Evolutionary conservation across 768 basidiomycete genomes (phyloP), one percentile per base, ranked within the genome.

Genomic region (Lactifluus pinguis): DNA sequence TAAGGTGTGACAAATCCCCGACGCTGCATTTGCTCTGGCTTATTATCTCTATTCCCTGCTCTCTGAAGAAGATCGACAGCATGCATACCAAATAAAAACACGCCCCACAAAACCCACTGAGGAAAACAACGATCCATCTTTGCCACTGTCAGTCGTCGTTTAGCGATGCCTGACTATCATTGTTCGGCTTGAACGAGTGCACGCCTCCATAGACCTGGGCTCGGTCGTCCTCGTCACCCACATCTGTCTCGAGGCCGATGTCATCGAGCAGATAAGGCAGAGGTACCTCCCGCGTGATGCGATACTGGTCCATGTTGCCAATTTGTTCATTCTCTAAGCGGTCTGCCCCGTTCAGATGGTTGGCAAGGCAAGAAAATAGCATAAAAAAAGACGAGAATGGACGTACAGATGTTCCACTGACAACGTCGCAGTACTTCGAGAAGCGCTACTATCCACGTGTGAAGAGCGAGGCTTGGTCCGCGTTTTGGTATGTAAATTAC

Each of bases 321-420:
- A 95, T 74, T 65, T 97, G 94, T 73, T 97, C 94, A 73, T 89
- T 93, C 72, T 95, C 90, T 45, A 92, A 73, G 65, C 90, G 89
- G 72, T 82, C 86, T 90, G 65, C 3, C 38, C 0, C 25, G 32
- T 8, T 41, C 17, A 36, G 32, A 1, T 15, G 8, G 30, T 53
- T 29, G 39, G 38, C 17, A 17, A 34, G 52, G 56, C 58, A 60
- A 55, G n/a, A 38, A 66, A 38, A 55, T 25, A 8, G 9, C 44
- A 39, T 48, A 34, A 11, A 41, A n/a, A n/a, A 15, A 53, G 39
- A 41, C 21, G 19, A 47, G 15, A 49, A 44, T 17, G 41, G 36
- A 72, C 88, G 67, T 61, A 92, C 90, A 87, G 69, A 95, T 88
- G 72, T 95, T 97, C 95, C 95, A 98, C 65, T 87, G 87, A 73